A percentile compares a stretch with the other conserved stretches of the same genome.
Evolutionary conservation across 495 filamentous ascomycete genomes (phyloP).

Genomic region (Lasiosphaeria ovina): DNA sequence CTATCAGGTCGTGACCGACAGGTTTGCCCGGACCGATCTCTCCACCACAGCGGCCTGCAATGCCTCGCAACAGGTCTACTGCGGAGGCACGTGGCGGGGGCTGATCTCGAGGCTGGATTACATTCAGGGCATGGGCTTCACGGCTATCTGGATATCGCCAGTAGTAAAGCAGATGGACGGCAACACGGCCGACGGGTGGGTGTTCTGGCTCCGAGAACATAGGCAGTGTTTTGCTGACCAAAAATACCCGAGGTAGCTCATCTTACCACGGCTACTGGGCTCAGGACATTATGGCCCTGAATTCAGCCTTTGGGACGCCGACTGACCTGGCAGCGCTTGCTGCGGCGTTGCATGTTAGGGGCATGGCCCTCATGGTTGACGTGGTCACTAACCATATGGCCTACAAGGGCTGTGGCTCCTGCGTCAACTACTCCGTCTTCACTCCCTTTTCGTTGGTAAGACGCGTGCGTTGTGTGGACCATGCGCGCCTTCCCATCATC

Average conservation of each 20-base stretch:
- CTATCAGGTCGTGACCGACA: conserved; percentile 74
- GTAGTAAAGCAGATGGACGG: conserved; percentile 60
- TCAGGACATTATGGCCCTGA: conserved; percentile 62
- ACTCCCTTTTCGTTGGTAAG: conserved; percentile 60
- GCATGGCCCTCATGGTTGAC: conserved; percentile 75
- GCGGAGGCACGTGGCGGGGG: conserved; percentile 72
- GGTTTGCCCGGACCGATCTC: conserved; percentile 66
- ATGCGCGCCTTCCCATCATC: no score
- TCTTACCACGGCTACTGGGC: conserved; percentile 81
- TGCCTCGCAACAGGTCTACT: conserved; percentile 58
- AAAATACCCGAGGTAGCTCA: conserved; percentile 14
- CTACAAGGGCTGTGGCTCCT: conserved; percentile 50
- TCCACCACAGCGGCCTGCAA: conserved; percentile 57
- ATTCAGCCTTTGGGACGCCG: conserved; percentile 64
- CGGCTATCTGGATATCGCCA: conserved; percentile 81
- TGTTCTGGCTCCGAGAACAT: no score
- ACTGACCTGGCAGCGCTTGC: conserved; percentile 62
- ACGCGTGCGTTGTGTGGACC: background rate
- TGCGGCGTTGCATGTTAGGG: conserved; percentile 57
- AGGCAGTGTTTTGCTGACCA: background rate
- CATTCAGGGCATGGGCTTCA: conserved; percentile 78
- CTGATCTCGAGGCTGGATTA: conserved; percentile 68
- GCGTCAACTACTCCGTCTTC: conserved; percentile 61
- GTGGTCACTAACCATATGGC: conserved; percentile 80
- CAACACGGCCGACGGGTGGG: conserved; percentile 48